Conservation (phyloP, 1,139 yeast genomes). For the Kluyveromyces marxianus region DNA sequence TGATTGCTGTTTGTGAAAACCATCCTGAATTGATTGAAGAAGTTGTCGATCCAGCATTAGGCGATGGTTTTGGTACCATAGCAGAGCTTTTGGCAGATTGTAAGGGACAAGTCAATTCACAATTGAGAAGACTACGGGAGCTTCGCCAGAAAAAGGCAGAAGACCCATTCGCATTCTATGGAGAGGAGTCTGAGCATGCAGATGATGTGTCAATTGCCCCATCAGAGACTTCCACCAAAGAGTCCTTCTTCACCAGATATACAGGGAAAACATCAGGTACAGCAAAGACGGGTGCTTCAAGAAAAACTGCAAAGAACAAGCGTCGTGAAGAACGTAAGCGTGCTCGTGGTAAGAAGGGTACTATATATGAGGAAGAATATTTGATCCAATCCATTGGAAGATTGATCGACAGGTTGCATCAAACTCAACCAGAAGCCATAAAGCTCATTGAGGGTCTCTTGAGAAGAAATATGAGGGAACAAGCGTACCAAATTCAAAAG, state of each 20-base stretch:
- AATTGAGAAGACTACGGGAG: conserved; percentile 74
- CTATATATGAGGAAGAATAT: conserved; percentile 95
- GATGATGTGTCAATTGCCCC: conserved; percentile 95
- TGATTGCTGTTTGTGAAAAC: conserved; percentile 45
- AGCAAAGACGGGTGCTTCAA: conserved; percentile 91
- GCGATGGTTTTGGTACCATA: conserved; percentile 80
- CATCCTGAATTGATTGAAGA: conserved; percentile 44
- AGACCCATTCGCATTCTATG: conserved; percentile 82
- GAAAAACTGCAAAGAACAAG: conserved; percentile 83
- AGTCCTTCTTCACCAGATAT: conserved; percentile 88
- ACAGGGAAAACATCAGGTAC: conserved; percentile 95
- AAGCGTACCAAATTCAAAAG: conserved; percentile 76
- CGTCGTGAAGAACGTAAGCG: conserved; percentile 93
- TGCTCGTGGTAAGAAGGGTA: conserved; percentile 96
- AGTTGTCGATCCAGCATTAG: conserved; percentile 63
- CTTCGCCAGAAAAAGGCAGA: conserved; percentile 71
- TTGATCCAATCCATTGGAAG: conserved; percentile 83
- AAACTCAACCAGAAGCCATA: conserved; percentile 67
- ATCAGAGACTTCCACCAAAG: conserved; percentile 86
- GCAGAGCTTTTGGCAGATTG: conserved; percentile 92
- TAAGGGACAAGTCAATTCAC: conserved; percentile 75
- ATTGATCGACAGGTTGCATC: conserved; percentile 71
- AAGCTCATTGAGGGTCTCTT: conserved; percentile 68
- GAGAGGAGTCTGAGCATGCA: conserved; percentile 67
- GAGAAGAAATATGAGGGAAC: conserved; percentile 65